These are phyloP conservation scores for Dillenia turbinata DNA, from an alignment of 164 flowering plant species.

Conservation along the genomic window DNA sequence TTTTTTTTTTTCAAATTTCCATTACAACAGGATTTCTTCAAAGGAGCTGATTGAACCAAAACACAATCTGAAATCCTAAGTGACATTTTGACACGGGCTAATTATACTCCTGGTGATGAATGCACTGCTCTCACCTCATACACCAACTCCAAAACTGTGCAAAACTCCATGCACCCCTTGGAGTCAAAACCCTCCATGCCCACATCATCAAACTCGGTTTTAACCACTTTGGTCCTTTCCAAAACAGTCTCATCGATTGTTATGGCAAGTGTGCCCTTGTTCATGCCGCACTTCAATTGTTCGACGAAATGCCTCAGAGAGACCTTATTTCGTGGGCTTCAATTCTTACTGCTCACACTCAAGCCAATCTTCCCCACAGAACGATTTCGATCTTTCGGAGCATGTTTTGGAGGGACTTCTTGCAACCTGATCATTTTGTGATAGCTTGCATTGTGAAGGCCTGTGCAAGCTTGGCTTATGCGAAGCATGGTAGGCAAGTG, in stretches of 20 bases:
- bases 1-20: too few species aligned
- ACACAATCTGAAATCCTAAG: too few species aligned
- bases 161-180: constrained; percentile 25
- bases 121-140: constrained; percentile 35
- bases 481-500: constrained; percentile 59
- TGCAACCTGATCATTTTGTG: constrained; percentile 61
- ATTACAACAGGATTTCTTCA: too few species aligned
- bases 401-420: constrained; percentile 31
- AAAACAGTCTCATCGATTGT: constrained; percentile 48
- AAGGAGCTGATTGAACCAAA: too few species aligned
- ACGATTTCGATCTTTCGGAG: constrained; percentile 37
- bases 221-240: constrained; percentile 25
- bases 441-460: constrained; percentile 60
- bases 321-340: constrained; percentile 71
- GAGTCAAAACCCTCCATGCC: constrained; percentile 56
- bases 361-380: constrained; percentile 29
- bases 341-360: constrained; percentile 63
- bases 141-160: constrained; percentile 40
- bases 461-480: constrained; percentile 34
- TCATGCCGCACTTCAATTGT: constrained; percentile 47
- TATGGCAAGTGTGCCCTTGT: constrained; percentile 52
- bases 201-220: constrained; percentile 54
- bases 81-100: too few species aligned
- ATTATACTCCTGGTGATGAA: constrained; percentile 12
- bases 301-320: constrained; percentile 68